Evolutionary conservation across 2,329 filamentous ascomycete genomes (phyloP).

Genomic region (Nemania sp.): DNA sequence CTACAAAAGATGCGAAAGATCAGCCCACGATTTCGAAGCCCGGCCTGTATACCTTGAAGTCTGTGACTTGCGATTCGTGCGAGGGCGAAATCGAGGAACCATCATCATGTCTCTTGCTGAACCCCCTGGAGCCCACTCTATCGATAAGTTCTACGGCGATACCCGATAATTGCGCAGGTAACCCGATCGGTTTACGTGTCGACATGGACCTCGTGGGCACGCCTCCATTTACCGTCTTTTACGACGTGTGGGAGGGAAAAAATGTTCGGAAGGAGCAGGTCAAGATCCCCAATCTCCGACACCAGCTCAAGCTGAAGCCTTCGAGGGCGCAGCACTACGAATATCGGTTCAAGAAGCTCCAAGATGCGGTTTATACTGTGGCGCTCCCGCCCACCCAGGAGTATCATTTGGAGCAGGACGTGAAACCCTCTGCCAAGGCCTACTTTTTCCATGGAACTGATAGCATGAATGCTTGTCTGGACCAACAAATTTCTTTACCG

Average conservation of each 20-base stretch:
- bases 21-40: constrained; percentile 71
- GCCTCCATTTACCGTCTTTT: constrained; percentile 84
- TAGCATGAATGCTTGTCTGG: constrained; percentile 74
- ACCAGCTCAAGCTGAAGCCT: constrained; percentile 84
- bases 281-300: constrained; percentile 69
- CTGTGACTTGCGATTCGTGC: constrained; percentile 79
- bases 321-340: constrained; percentile 80
- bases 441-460: constrained; percentile 61
- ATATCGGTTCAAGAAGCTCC: constrained; percentile 81
- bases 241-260: constrained; percentile 70
- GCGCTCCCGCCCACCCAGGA: constrained; percentile 38
- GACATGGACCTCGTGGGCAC: constrained; percentile 89
- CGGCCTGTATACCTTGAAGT: constrained; percentile 83
- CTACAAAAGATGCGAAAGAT: constrained; percentile 64
- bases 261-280: constrained; percentile 56
- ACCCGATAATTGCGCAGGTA: constrained; percentile 92
- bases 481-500: constrained; percentile 75
- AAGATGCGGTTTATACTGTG: constrained; percentile 79
- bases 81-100: constrained; percentile 89
- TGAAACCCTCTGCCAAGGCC: constrained; percentile 89
- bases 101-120: constrained; percentile 88
- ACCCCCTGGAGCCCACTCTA: constrained; percentile 84
- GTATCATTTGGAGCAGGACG: constrained; percentile 73
- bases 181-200: constrained; percentile 86
- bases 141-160: constrained; percentile 77